Base-by-base conservation (phyloP, 306 rosid genomes). In the Begonia fuchsioides region DNA sequence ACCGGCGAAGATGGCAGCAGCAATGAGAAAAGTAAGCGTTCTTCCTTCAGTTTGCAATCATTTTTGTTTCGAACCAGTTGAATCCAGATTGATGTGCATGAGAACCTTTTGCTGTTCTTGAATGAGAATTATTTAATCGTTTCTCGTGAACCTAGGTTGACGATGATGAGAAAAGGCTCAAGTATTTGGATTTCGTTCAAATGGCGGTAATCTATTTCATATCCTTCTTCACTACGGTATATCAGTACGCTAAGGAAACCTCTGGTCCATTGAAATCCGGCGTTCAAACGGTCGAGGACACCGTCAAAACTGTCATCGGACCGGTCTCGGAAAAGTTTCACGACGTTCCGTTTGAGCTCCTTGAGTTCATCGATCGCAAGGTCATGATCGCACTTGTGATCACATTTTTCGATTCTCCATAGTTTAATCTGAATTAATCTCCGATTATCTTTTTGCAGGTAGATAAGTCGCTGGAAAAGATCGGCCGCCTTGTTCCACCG, bases 291-390 rank as follows among this genome's bases (percentile, higher is more conserved):
- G 73, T 76, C 5, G 83, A 76, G 52, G 75, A 18, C 13, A 68
- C 76, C 11, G 76, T 72, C 44, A 65, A 47, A 44, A 62, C 73
- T 46, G 79, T 76, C 6, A 52, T 62, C 19, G 71, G 73, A 51
- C 83, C 83, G 39, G 70, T 76, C 56, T 62, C 61, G 54, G 76
- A 76, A 32, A 68, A 62, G 60, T 62, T 76, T 53, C 79, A 55
- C 15, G 65, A 65, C 68, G 55, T 76, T 48, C 78, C 82, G 6
- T 58, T 72, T 41, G 61, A 64, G 32, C 49, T 76, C 15, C 76
- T 76, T 19, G 49, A 35, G 46, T 65, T 72, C 59, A 62, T 68
- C 55, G 79, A 76, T 55, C 66, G 66, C 44, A 68, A 76, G 76
- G 82, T 76, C 47, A 16, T 56, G 47, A 9, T 32, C 6, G 9